Percentiles rank a stretch among this genome's conserved stretches.
Evolutionary conservation across 352 stramenopile species (phyloP).

Genomic region (Phytopythium cucurbitacearum): DNA sequence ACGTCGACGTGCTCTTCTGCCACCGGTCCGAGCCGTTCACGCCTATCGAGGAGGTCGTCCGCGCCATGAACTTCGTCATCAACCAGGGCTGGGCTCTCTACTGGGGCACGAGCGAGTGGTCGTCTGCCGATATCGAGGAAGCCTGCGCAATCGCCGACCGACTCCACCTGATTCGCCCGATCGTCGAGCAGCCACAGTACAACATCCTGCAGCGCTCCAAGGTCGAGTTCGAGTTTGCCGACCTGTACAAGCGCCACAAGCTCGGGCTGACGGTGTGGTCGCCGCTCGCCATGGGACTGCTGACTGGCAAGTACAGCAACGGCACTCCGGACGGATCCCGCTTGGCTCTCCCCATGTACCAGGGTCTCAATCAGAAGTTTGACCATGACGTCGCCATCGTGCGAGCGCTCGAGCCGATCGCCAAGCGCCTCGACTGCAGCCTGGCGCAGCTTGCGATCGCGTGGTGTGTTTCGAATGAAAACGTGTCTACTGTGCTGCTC

Average conservation of each 20-base stretch:
- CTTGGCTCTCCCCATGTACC: slow-evolving; percentile 8
- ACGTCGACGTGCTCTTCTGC: slow-evolving; percentile 38
- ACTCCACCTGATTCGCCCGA: slow-evolving; percentile 18
- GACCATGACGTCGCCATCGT: too few relatives aligned
- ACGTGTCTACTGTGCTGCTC: too few relatives aligned
- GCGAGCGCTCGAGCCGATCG: slow-evolving; percentile 12
- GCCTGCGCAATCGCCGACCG: slow-evolving; percentile 32
- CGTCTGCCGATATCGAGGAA: slow-evolving; percentile 34
- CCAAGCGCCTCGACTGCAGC: slow-evolving; percentile 26
- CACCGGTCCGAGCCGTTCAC: slow-evolving; percentile 26
- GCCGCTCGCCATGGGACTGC: slow-evolving; percentile 30
- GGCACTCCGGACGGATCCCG: slow-evolving; percentile 21
- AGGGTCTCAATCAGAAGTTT: too few relatives aligned
- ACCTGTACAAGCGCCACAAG: slow-evolving; percentile 53
- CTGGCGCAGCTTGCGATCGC: slow-evolving; percentile 41
- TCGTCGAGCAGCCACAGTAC: slow-evolving; percentile 54
- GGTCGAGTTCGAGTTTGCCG: slow-evolving; percentile 47
- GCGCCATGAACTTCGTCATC: slow-evolving; percentile 48
- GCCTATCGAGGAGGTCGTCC: slow-evolving; percentile 40
- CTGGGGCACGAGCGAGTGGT: slow-evolving; percentile 57
- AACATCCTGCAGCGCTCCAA: slow-evolving; percentile 46
- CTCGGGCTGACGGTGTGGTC: slow-evolving; percentile 30
- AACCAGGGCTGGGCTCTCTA: slow-evolving; percentile 34
- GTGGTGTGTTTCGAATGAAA: slow-evolving; percentile 38
- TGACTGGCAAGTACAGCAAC: slow-evolving; percentile 65